Evolutionary conservation across 2,329 filamentous ascomycete species (phyloP), one percentile per base, ranked within the genome.

Genomic region (Harringtonia aguacate): DNA sequence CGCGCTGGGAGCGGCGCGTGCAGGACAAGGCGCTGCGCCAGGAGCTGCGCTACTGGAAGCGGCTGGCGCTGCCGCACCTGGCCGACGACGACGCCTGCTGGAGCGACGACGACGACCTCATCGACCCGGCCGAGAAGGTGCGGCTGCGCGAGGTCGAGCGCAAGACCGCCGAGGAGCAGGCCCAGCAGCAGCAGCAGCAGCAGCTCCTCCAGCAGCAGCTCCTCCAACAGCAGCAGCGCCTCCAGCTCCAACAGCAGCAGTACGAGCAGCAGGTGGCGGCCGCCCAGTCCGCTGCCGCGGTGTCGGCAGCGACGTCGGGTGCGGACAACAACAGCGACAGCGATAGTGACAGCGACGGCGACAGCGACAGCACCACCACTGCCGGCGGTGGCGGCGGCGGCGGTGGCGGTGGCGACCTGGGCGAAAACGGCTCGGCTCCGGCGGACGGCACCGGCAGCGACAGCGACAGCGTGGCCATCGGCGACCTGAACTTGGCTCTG

Each of bases 21-120:
- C 66, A 76, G 33, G 68, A 70, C 39, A 67, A 66, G 40, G 70
- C 73, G 7, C 58, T 64, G 36, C 67, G 73, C 4, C 76, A 80
- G 56, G 75, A 81, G 58, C 55, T 79, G 43, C 66, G 78, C 3
- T 80, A 78, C 59, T 83, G 77, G 78, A 81, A 81, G 61, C 66
- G 78, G 35, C 69, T 81, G 66, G 43, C 37, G 31, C 72, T 81
- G 69, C 76, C 75, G 10, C 68, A 76, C 45, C 58, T 81, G 31
- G 61, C 69, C 9, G 76, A 79, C 21, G 76, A 79, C 18, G 72
- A 79, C 35, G 76, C 80, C 40, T 65, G 71, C 55, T 80, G 75
- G 69, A 81, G 76, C 54, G 76, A 76, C 46, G 78, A 82, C 50
- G 78, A 81, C 52, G 78, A 82, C 52, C 58, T 82, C 20, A 68